Base-by-base conservation (phyloP, 768 basidiomycete species). In the Trametes punicea region DNA sequence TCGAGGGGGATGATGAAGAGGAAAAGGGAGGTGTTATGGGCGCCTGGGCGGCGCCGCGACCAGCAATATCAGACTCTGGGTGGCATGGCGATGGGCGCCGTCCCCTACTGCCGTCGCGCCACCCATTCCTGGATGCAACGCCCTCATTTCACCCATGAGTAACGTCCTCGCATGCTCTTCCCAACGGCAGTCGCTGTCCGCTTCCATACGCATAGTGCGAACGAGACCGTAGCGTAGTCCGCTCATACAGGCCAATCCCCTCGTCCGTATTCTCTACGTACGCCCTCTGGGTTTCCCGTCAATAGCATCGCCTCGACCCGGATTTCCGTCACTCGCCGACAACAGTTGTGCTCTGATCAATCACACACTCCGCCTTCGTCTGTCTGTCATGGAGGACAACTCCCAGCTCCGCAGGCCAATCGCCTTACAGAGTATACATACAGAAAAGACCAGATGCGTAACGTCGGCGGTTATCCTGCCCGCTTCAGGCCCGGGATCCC, bases 1-100 rank as follows among this genome's bases (percentile, higher is more conserved):
- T 40, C 34, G 52, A 52, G 59, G 56, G 59, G 63, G 53, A 57
- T 38, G 47, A 42, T 50, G 50, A 52, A 51, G 51, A 50, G 53
- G 56, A 62, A 60, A 52, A 49, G 41, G 27, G 31, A 10, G 18
- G 42, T 26, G 42, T 25, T 50, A 45, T 55, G 60, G 51, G 56
- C 49, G 61, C 51, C 45, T 29, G 30, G 44, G 21, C 26, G 40
- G 20, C 38, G 29, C 48, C 44, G 21, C 41, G 27, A 13, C 25
- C 50, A 41, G 53, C 49, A 10, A 51, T 46, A 57, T 57, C 56
- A 57, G 56, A 38, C 46, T 42, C 49, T 34, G 47, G 58, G 53
- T 60, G 58, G 58, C 58, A 60, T 60, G 58, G 53, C 47, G 25
- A 60, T 60, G 30, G 45, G 9, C 11, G n/a, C 42, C 18, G 21